These are phyloP conservation scores for Jamesozyma hellenica DNA, from an alignment of 805 yeast species.

Conservation along the genomic window DNA sequence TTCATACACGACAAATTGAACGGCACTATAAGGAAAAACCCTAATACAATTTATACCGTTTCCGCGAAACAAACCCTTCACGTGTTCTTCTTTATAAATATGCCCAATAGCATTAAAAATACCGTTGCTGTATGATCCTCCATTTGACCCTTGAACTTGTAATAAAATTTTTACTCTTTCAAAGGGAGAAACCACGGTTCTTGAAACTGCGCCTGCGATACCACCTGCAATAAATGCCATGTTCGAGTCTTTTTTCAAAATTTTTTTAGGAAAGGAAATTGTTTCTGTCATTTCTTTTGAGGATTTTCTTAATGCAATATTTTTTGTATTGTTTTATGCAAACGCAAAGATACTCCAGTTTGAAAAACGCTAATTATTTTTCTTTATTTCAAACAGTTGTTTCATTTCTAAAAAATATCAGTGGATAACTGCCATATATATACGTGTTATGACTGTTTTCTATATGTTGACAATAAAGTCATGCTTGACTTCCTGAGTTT, in stretches of 20 bases:
- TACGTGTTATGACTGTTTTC: too few relatives aligned
- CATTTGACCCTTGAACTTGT: conserved; percentile 60
- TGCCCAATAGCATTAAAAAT: conserved; percentile 62
- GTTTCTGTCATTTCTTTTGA: neutral
- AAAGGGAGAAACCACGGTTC: conserved; percentile 90
- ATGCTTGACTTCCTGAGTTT: too few relatives aligned
- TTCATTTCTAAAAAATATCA: too few relatives aligned
- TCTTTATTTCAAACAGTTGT: too few relatives aligned
- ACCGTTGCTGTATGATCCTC: conserved; percentile 45
- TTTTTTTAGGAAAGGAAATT: conserved; percentile 1
- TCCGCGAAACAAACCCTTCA: conserved; percentile 81
- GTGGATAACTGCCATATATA: too few relatives aligned
- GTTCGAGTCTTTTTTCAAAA: conserved; percentile 13
- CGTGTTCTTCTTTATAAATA: conserved; percentile 87
- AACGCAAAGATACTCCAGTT: neutral
- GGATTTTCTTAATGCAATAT: neutral
- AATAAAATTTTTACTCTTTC: conserved; percentile 87
- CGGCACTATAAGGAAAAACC: conserved; percentile 89
- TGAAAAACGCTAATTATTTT: neutral
- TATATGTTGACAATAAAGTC: too few relatives aligned
- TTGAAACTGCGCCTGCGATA: conserved; percentile 66
- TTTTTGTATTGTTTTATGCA: neutral
- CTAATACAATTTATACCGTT: conserved; percentile 84
- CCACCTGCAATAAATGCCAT: conserved; percentile 54
- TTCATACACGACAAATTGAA: conserved; percentile 83